Conservation (phyloP, 1,139 yeast genomes). For the Diutina pseudorugosa region DNA sequence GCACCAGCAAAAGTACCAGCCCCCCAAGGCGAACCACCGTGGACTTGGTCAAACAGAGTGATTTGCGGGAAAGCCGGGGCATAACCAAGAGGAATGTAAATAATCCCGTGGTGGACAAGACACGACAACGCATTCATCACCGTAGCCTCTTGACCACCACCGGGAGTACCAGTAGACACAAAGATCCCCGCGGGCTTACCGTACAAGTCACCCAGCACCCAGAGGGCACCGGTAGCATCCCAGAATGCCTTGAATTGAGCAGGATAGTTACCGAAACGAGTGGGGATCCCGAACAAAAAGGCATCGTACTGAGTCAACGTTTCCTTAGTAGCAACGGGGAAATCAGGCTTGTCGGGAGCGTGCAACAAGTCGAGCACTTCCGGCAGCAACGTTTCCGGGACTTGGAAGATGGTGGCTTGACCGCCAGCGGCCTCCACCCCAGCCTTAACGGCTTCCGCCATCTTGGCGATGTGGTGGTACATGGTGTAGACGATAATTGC, state of each 20-base stretch:
- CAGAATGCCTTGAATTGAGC: conserved; percentile 76
- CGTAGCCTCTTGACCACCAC: conserved; percentile 79
- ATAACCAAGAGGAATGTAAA: conserved; percentile 74
- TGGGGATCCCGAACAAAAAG: conserved; percentile 71
- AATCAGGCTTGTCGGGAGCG: conserved; percentile 49
- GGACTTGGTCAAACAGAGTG: conserved; percentile 53
- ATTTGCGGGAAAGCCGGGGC: conserved; percentile 46
- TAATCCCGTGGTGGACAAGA: conserved; percentile 69
- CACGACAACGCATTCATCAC: conserved; percentile 52
- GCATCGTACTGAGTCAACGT: conserved; percentile 58
- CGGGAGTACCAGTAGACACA: conserved; percentile 70
- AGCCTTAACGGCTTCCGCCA: conserved; percentile 23
- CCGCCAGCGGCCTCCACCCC: conserved; percentile 30
- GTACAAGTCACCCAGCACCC: conserved; percentile 65
- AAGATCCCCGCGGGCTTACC: conserved; percentile 74
- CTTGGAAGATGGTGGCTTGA: conserved; percentile 24
- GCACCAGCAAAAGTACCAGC: conserved; percentile 73
- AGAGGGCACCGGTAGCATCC: conserved; percentile 73
- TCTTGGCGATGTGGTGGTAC: conserved; percentile 24
- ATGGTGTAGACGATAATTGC: conserved; percentile 27
- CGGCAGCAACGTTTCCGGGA: conserved; percentile 22
- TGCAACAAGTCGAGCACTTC: conserved; percentile 18
- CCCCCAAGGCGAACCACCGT: conserved; percentile 86
- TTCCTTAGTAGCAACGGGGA: conserved; percentile 57
- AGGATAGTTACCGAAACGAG: conserved; percentile 74